A percentile compares a stretch with the other conserved stretches of the same genome.
Evolutionary conservation across 805 yeast genomes (phyloP).

Genomic region (Peterozyma toletana): DNA sequence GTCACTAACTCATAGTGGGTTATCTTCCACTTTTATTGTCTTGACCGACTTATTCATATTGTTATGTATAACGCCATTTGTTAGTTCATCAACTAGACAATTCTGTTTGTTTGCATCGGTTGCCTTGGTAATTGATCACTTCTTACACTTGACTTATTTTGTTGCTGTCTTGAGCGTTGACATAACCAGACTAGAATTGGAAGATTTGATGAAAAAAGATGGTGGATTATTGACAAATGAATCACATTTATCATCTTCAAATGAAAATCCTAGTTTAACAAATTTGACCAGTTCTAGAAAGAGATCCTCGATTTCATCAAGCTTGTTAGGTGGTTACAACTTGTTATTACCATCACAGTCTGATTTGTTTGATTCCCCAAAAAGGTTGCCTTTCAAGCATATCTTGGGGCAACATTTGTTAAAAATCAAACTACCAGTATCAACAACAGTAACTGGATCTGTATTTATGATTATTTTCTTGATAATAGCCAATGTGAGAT

Average conservation of each 20-base stretch:
- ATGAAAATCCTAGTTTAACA: background rate
- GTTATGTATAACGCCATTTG: constrained; percentile 18
- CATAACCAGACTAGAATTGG: constrained; percentile 52
- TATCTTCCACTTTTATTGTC: constrained; percentile 29
- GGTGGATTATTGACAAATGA: background rate
- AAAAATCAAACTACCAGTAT: constrained; percentile 29
- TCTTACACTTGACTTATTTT: constrained; percentile 57
- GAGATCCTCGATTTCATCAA: background rate
- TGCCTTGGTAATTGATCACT: constrained; percentile 50
- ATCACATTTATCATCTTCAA: background rate
- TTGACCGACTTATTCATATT: constrained; percentile 19
- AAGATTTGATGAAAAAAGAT: constrained; percentile 32
- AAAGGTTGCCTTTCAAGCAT: constrained; percentile 12
- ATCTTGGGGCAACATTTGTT: constrained; percentile 22
- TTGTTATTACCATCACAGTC: background rate
- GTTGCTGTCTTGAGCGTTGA: constrained; percentile 64
- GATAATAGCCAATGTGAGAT: constrained; percentile 23
- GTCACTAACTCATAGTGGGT: constrained; percentile 27
- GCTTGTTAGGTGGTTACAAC: constrained; percentile 3
- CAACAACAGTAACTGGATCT: constrained; percentile 24
- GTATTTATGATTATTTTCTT: constrained; percentile 16
- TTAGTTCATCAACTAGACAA: constrained; percentile 23
- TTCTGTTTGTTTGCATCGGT: constrained; percentile 38
- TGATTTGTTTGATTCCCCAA: constrained; percentile 1
- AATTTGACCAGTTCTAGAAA: background rate